phyloP scores from a whole-genome alignment of 495 filamentous ascomycete species.

The Hapsidospora chrysogenum region DNA sequence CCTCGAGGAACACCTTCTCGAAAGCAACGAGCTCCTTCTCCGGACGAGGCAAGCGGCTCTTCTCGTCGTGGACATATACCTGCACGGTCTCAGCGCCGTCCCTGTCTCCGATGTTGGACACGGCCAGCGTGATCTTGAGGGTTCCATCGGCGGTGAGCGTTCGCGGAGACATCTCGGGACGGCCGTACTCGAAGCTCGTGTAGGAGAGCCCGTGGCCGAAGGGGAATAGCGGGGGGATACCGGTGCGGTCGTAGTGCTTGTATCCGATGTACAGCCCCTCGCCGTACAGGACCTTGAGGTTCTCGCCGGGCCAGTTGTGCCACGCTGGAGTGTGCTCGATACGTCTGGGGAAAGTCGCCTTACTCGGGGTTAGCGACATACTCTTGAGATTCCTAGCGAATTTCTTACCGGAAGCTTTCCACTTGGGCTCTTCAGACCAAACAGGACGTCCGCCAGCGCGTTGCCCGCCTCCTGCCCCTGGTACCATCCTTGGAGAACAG shows the following conservation, averaged over 20 bases:
- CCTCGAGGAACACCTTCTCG: constrained; percentile 53
- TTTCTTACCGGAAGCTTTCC: constrained; percentile 79
- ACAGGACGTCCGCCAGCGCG: constrained; percentile 70
- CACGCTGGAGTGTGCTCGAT: constrained; percentile 70
- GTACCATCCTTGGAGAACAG: constrained; percentile 64
- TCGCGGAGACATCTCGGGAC: constrained; percentile 32
- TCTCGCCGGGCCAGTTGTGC: constrained; percentile 73
- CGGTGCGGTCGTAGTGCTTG: constrained; percentile 60
- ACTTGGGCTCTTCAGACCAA: constrained; percentile 69
- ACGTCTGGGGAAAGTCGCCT: constrained; percentile 48
- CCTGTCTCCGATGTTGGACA: constrained; percentile 51
- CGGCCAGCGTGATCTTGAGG: constrained; percentile 41
- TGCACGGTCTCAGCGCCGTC: constrained; percentile 66
- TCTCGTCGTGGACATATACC: constrained; percentile 48
- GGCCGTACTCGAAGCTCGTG: constrained; percentile 54
- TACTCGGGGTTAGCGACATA: too few relatives aligned
- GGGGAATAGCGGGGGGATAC: constrained; percentile 49
- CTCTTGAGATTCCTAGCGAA: constrained; percentile 16
- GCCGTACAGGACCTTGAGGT: constrained; percentile 60
- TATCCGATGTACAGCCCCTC: constrained; percentile 79
- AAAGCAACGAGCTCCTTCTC: constrained; percentile 70
- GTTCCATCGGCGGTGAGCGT: constrained; percentile 34
- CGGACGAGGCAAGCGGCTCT: constrained; percentile 43
- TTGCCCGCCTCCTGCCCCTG: constrained; percentile 84
- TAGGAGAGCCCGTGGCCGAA: constrained; percentile 80